Evolutionary conservation across 202 grass and related monocot genomes (phyloP).

Genomic region (Digitaria exilis): DNA sequence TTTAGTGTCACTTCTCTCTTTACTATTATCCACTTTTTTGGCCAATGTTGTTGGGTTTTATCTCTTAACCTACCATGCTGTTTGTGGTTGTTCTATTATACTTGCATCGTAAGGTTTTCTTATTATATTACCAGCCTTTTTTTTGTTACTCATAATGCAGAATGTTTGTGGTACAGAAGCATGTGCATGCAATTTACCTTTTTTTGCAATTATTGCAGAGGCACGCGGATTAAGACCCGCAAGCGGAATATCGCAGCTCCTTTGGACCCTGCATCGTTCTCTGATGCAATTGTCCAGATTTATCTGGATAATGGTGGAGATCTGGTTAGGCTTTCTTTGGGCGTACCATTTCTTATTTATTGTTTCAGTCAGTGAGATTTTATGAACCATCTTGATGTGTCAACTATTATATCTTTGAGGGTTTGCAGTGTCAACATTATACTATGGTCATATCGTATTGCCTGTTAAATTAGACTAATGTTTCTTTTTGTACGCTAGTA

Average conservation of each 20-base stretch:
- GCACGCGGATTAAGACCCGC: slow-evolving; percentile 97
- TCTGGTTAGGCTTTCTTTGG: slow-evolving; percentile 57
- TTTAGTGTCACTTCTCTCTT: not conserved
- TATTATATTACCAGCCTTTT: not conserved
- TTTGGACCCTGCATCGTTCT: slow-evolving; percentile 90
- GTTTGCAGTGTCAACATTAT: not conserved
- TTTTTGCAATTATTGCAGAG: slow-evolving; percentile 56
- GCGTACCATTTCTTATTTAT: not conserved
- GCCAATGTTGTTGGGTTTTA: not conserved
- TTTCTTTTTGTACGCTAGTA: not conserved
- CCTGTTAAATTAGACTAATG: not conserved
- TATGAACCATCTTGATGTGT: not conserved
- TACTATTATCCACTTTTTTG: not conserved
- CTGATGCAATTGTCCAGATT: slow-evolving; percentile 95
- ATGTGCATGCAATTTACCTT: slow-evolving; percentile 12
- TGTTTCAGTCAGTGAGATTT: not conserved
- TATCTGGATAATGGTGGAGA: slow-evolving; percentile 98
- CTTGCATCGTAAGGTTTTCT: not conserved
- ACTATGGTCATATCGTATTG: not conserved
- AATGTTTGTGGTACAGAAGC: not conserved
- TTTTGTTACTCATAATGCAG: not conserved
- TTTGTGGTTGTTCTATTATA: not conserved
- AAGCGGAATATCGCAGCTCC: slow-evolving; percentile 91
- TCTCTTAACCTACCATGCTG: not conserved
- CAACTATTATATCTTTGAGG: not conserved